These are phyloP conservation scores for Gastrodia elata DNA, from an alignment of 106 monocot genomes.

Conservation along the genomic window DNA sequence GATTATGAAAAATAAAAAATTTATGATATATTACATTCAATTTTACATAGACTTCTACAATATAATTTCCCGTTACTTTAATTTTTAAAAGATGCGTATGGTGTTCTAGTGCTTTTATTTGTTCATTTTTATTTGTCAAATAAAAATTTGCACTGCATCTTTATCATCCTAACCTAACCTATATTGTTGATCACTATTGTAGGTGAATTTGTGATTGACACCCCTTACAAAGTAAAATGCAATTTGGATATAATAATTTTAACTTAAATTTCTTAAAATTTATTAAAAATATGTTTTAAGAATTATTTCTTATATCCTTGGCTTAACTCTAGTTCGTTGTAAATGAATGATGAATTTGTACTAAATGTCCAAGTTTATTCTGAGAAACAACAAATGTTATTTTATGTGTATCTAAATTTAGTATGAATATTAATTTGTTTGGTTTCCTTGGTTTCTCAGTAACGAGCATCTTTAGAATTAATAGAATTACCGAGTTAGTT, in stretches of 20 bases:
- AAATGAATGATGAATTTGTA: neutral
- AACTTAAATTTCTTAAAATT: constrained; percentile 6
- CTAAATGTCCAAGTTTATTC: neutral
- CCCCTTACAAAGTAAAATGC: constrained; percentile 74
- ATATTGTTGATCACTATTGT: constrained; percentile 8
- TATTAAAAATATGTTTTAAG: constrained; percentile 1
- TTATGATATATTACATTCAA: too few relatives aligned
- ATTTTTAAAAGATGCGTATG: too few relatives aligned
- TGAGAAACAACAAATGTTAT: neutral
- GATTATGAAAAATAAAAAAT: too few relatives aligned
- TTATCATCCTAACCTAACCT: too few relatives aligned
- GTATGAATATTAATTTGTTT: neutral
- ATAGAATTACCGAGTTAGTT: neutral
- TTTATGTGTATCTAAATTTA: neutral
- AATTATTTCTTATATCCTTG: neutral
- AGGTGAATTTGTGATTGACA: constrained; percentile 87
- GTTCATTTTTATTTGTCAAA: too few relatives aligned
- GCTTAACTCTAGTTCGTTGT: neutral
- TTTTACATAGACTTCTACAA: too few relatives aligned
- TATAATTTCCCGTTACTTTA: too few relatives aligned
- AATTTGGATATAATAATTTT: constrained; percentile 84
- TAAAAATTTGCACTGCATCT: too few relatives aligned
- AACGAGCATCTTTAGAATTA: neutral
- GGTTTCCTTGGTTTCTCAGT: neutral
- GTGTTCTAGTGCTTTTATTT: too few relatives aligned